Evolutionary conservation across 805 yeast species (phyloP).

Genomic region (Suhomyces xylopsoci): DNA sequence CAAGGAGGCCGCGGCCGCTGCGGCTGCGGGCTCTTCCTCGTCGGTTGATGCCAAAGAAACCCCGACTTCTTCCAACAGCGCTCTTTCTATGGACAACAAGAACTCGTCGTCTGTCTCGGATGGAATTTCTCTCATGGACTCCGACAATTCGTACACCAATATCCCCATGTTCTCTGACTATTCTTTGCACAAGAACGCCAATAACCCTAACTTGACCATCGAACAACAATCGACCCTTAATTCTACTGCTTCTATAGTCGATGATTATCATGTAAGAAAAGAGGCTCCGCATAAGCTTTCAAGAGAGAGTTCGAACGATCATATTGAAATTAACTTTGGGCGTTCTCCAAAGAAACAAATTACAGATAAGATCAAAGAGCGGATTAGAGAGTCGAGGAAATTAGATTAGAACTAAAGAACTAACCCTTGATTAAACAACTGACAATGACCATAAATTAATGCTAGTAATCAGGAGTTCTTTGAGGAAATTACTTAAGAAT

Average conservation of each 20-base stretch:
- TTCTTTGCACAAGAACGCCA: slow-evolving; percentile 31
- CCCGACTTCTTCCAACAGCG: slow-evolving; percentile 16
- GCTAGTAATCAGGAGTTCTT: too few species aligned
- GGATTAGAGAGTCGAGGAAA: slow-evolving; percentile 33
- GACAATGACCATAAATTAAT: too few species aligned
- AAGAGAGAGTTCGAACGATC: slow-evolving; percentile 19
- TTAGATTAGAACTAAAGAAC: too few species aligned
- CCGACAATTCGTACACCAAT: slow-evolving; percentile 59
- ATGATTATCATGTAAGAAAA: slow-evolving; percentile 25
- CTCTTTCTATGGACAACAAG: slow-evolving; percentile 15
- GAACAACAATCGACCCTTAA: slow-evolving; percentile 24
- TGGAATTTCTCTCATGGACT: slow-evolving; percentile 60
- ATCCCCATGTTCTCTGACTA: slow-evolving; percentile 62
- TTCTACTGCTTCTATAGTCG: slow-evolving; percentile 31
- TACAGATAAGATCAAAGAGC: slow-evolving; percentile 33
- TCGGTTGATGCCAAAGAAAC: slow-evolving; percentile 6
- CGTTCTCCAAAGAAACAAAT: slow-evolving; percentile 13
- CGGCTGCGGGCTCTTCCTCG: neutral
- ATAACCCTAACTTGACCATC: slow-evolving; percentile 18
- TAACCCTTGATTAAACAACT: too few species aligned
- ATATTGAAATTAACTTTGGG: slow-evolving; percentile 35
- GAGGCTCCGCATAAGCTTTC: slow-evolving; percentile 13
- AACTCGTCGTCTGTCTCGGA: slow-evolving; percentile 48
- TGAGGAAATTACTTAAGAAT: too few species aligned
- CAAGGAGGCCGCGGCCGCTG: slow-evolving; percentile 7